Percentiles rank a stretch among this genome's conserved stretches.
Conservation (phyloP, 805 yeast species). For the Wickerhamomyces alni region DNA sequence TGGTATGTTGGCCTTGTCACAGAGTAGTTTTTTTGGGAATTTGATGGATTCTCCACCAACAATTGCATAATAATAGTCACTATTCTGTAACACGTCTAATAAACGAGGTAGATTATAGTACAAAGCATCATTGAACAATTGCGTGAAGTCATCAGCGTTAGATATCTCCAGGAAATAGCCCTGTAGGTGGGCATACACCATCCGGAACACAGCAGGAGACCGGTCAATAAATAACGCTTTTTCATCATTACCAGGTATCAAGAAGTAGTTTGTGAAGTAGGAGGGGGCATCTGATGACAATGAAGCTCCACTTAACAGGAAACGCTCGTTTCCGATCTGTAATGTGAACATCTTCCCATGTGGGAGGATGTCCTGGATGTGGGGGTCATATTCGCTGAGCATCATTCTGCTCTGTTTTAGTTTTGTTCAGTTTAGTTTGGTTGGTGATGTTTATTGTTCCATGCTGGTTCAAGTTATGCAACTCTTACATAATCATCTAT, state of each 20-base stretch:
- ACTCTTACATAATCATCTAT: no score
- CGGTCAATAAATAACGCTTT: conserved; percentile 63
- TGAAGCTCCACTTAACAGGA: conserved; percentile 75
- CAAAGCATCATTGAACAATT: conserved; percentile 61
- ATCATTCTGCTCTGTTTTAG: not conserved
- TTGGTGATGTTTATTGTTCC: no score
- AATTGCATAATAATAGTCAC: conserved; percentile 46
- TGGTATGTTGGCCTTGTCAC: conserved; percentile 62
- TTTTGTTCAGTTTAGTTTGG: no score
- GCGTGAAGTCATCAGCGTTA: conserved; percentile 54
- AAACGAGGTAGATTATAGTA: conserved; percentile 64
- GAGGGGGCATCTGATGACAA: conserved; percentile 84
- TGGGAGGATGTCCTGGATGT: conserved; percentile 52
- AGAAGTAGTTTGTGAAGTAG: conserved; percentile 72
- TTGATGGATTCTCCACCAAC: conserved; percentile 58
- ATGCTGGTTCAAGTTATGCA: no score
- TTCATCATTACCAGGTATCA: conserved; percentile 27
- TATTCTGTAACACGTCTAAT: conserved; percentile 39
- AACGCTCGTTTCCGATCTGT: conserved; percentile 61
- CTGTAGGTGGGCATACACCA: conserved; percentile 67
- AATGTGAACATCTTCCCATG: conserved; percentile 64
- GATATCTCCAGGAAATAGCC: conserved; percentile 68
- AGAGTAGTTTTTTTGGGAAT: conserved; percentile 50
- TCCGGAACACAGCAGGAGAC: conserved; percentile 60
- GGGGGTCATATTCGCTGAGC: conserved; percentile 25